Evolutionary conservation across 2,329 filamentous ascomycete species (phyloP).

Genomic region (Tolypocladium amazonense): DNA sequence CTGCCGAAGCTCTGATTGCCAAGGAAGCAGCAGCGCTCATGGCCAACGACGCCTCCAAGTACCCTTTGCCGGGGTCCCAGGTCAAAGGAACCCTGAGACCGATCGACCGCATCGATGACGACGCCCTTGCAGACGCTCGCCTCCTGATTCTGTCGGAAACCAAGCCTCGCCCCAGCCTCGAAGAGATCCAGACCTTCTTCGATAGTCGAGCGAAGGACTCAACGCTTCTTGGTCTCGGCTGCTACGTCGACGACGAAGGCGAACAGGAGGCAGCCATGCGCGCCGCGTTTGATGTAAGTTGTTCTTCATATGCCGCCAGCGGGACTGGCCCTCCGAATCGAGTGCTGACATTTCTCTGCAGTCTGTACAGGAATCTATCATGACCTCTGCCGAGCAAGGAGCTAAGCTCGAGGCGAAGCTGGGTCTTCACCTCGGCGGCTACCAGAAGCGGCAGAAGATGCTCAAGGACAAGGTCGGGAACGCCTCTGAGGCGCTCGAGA

Average conservation of each 20-base stretch:
- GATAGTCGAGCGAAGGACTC: conserved; percentile 41
- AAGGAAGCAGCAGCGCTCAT: conserved; percentile 71
- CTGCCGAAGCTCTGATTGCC: conserved; percentile 59
- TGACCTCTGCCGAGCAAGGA: conserved; percentile 64
- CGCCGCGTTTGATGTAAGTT: conserved; percentile 62
- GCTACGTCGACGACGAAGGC: conserved; percentile 68
- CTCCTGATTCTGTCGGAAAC: conserved; percentile 66
- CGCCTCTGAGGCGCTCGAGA: conserved; percentile 62
- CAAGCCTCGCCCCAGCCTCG: conserved; percentile 35
- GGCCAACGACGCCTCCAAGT: conserved; percentile 69
- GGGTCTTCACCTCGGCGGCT: conserved; percentile 76
- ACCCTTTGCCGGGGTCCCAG: conserved; percentile 57
- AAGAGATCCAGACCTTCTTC: conserved; percentile 43
- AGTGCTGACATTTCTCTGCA: conserved; percentile 15
- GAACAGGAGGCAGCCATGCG: conserved; percentile 53
- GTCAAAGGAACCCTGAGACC: conserved; percentile 50
- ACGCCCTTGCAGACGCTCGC: conserved; percentile 62
- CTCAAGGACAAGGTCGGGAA: conserved; percentile 71
- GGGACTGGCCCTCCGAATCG: neutral
- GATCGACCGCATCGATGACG: conserved; percentile 58
- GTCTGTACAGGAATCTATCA: conserved; percentile 63
- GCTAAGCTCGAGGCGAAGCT: conserved; percentile 93
- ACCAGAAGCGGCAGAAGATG: conserved; percentile 74
- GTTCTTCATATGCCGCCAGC: neutral
- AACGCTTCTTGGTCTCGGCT: conserved; percentile 67